Conservation (phyloP, 208 protist species). For the Leishmania martiniquensis region DNA sequence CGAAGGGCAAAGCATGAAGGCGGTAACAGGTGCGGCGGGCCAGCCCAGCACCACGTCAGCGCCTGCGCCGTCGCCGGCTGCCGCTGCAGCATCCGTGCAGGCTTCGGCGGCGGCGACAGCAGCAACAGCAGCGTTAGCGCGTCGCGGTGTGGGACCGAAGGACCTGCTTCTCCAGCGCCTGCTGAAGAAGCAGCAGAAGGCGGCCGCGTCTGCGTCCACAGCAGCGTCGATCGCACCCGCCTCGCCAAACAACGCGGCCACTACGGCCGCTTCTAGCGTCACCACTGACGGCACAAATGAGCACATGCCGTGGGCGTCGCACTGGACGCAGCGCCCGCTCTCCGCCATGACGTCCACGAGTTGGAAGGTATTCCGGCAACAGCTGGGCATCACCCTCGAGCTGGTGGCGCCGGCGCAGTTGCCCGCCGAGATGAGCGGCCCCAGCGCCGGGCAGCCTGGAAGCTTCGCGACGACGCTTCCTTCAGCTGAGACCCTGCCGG, state of each 20-base stretch:
- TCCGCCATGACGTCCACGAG: constrained; percentile 62
- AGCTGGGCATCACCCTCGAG: constrained; percentile 76
- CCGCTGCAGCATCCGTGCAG: neutral
- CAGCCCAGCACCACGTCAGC: neutral
- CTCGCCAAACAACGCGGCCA: neutral
- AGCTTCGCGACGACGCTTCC: neutral
- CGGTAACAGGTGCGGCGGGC: neutral
- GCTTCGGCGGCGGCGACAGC: neutral
- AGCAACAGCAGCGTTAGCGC: constrained; percentile 39
- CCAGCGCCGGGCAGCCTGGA: neutral
- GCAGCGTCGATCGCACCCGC: constrained; percentile 7
- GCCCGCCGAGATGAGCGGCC: neutral
- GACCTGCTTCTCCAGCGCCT: constrained; percentile 68
- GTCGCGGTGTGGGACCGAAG: constrained; percentile 58
- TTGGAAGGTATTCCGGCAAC: constrained; percentile 74
- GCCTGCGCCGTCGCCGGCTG: neutral
- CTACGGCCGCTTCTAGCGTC: neutral
- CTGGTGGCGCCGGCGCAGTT: constrained; percentile 28
- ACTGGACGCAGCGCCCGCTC: constrained; percentile 62
- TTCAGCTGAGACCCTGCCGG: constrained; percentile 25
- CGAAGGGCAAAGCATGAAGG: neutral
- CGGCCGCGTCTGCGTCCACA: neutral
- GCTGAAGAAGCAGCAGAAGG: constrained; percentile 36
- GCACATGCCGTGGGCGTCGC: constrained; percentile 15
- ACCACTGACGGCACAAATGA: neutral